A percentile compares a stretch with the other conserved stretches of the same genome.
Evolutionary conservation across 176 grass and related monocot species (phyloP).

Genomic region (Chloris gayana): DNA sequence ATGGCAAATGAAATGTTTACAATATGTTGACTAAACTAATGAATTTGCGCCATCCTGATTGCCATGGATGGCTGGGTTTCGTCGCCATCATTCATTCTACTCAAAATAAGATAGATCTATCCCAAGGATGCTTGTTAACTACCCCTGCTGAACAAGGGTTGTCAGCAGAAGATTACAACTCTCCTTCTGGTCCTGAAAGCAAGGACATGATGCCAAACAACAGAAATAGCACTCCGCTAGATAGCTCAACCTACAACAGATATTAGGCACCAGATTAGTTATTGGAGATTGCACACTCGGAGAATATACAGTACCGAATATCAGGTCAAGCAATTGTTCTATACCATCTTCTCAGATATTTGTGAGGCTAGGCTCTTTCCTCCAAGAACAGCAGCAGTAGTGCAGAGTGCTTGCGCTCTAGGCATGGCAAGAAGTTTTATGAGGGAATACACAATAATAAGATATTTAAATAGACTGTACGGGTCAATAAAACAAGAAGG

Average conservation of each 20-base stretch:
- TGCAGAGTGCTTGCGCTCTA: conserved; percentile 95
- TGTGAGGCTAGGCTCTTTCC: conserved; percentile 94
- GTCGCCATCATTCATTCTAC: conserved; percentile 39
- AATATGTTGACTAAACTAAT: conserved; percentile 50
- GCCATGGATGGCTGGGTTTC: conserved; percentile 27
- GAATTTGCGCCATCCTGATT: conserved; percentile 30
- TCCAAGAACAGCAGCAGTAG: conserved; percentile 88
- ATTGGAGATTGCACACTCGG: not conserved
- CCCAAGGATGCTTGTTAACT: conserved; percentile 30
- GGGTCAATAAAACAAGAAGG: not conserved
- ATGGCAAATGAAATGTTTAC: conserved; percentile 43
- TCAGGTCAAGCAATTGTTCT: not conserved
- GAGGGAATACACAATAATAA: not conserved
- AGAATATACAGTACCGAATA: not conserved
- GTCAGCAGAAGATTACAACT: conserved; percentile 31
- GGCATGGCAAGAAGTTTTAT: conserved; percentile 22
- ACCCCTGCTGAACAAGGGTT: conserved; percentile 16
- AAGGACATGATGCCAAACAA: conserved; percentile 82
- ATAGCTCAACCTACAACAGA: conserved; percentile 66
- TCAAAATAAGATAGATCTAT: conserved; percentile 39
- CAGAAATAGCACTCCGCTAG: conserved; percentile 80
- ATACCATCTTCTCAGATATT: conserved; percentile 99
- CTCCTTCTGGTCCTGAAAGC: conserved; percentile 56
- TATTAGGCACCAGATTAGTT: conserved; percentile 1
- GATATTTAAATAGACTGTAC: not conserved